Evolutionary conservation across 371 early-diverging fungal species (phyloP).

Genomic region (Lichtheimia ramosa): DNA sequence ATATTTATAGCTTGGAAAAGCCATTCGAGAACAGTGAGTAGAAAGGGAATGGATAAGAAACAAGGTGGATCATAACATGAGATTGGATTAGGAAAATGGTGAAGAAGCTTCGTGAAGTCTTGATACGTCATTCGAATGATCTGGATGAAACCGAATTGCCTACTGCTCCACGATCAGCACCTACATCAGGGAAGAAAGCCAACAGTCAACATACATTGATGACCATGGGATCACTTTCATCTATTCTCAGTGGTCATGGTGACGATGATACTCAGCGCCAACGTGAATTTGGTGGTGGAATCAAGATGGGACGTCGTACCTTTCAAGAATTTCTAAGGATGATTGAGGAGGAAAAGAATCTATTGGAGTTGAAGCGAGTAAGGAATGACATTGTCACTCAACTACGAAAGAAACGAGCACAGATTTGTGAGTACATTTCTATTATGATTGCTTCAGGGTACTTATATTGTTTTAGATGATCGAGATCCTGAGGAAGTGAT

Average conservation of each 20-base stretch:
- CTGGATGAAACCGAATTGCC: slow-evolving; percentile 14
- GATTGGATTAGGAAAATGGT: slow-evolving; percentile 61
- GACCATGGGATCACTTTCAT: slow-evolving; percentile 21
- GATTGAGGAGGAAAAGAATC: slow-evolving; percentile 72
- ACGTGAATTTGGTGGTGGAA: slow-evolving; percentile 15
- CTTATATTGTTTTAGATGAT: slow-evolving; percentile 39
- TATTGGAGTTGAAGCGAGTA: slow-evolving; percentile 64
- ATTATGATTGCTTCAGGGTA: background rate
- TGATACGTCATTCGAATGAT: slow-evolving; percentile 66
- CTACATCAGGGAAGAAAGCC: background rate
- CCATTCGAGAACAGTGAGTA: slow-evolving; percentile 64
- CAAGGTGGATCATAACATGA: too few species aligned
- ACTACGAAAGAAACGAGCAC: slow-evolving; percentile 66
- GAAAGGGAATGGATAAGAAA: too few species aligned
- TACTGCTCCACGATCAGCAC: background rate
- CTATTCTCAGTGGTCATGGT: slow-evolving; percentile 29
- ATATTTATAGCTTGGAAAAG: slow-evolving; percentile 52
- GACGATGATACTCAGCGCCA: slow-evolving; percentile 14
- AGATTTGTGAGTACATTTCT: slow-evolving; percentile 37
- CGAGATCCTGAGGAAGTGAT: slow-evolving; percentile 72
- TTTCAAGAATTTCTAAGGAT: slow-evolving; percentile 77
- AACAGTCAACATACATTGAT: slow-evolving; percentile 8
- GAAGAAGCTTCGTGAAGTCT: slow-evolving; percentile 66
- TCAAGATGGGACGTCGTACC: slow-evolving; percentile 43
- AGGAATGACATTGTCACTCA: slow-evolving; percentile 76